These are phyloP conservation scores for Starmera caribaea DNA, from an alignment of 805 yeast genomes.

Conservation along the genomic window DNA sequence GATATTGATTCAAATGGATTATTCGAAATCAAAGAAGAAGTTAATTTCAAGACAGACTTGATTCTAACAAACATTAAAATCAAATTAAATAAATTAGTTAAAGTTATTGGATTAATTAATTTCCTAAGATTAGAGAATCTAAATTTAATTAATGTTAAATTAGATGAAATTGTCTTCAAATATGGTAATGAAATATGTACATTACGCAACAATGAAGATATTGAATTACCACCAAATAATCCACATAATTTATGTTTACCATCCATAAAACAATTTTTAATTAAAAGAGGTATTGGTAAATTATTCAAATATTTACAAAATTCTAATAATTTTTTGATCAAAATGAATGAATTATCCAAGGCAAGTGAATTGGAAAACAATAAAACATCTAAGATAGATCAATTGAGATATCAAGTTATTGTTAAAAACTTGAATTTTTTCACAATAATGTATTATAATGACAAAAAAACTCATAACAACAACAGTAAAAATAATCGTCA, in stretches of 20 bases:
- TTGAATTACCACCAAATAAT: constrained; percentile 14
- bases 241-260: constrained; percentile 16
- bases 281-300: constrained; percentile 12
- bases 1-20: constrained; percentile 10
- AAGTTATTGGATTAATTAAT: constrained; percentile 16
- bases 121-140: constrained; percentile 13
- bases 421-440: constrained; percentile 2
- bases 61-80: constrained; percentile 8
- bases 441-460: not conserved
- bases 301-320: constrained; percentile 13
- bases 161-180: constrained; percentile 17
- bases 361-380: not conserved
- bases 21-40: constrained; percentile 11
- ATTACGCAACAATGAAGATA: constrained; percentile 11
- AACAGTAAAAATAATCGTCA: not conserved
- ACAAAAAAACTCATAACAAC: not conserved
- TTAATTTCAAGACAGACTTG: constrained; percentile 9
- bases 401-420: constrained; percentile 1
- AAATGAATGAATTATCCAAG: constrained; percentile 7
- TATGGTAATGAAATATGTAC: constrained; percentile 16
- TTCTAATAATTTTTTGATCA: constrained; percentile 11
- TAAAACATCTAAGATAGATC: not conserved
- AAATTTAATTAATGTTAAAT: constrained; percentile 13
- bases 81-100: constrained; percentile 14
- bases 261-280: constrained; percentile 14